phyloP scores from a whole-genome alignment of 2,329 filamentous ascomycete genomes.

The Fusarium sp. region DNA sequence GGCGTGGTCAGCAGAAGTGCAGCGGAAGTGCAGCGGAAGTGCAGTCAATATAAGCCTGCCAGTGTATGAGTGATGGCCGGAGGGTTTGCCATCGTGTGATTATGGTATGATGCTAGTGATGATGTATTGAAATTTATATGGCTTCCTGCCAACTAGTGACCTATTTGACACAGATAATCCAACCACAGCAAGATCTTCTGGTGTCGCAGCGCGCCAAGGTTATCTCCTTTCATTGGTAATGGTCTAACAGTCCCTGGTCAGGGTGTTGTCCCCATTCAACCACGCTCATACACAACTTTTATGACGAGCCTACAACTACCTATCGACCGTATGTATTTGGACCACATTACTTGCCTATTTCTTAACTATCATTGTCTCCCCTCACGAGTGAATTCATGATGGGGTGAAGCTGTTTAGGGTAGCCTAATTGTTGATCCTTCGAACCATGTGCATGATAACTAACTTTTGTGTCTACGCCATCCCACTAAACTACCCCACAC shows the following conservation, averaged over 20 bases:
- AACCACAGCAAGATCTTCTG: neutral
- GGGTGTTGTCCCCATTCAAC: neutral
- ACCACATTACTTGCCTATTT: slow-evolving; percentile 24
- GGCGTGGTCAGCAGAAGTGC: too few relatives aligned
- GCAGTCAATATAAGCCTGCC: neutral
- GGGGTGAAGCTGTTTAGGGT: neutral
- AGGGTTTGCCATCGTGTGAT: neutral
- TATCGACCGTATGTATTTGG: neutral
- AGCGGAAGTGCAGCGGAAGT: too few relatives aligned
- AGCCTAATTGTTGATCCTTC: slow-evolving; percentile 8
- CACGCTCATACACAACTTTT: slow-evolving; percentile 12
- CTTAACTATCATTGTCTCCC: neutral
- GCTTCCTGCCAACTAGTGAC: neutral
- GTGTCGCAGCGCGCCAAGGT: neutral
- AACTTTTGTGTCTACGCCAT: slow-evolving; percentile 7
- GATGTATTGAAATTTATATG: neutral
- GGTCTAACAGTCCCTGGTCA: neutral
- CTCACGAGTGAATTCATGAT: neutral
- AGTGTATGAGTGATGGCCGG: too few relatives aligned
- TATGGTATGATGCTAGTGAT: neutral
- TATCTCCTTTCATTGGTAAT: slow-evolving; percentile 2
- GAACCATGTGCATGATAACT: slow-evolving; percentile 10
- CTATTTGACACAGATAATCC: too few relatives aligned
- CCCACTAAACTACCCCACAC: slow-evolving; percentile 17
- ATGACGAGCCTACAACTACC: neutral